Evolutionary conservation across 352 stramenopile species (phyloP), one percentile per base, ranked within the genome.

Genomic region (Globisporangium radiosum): DNA sequence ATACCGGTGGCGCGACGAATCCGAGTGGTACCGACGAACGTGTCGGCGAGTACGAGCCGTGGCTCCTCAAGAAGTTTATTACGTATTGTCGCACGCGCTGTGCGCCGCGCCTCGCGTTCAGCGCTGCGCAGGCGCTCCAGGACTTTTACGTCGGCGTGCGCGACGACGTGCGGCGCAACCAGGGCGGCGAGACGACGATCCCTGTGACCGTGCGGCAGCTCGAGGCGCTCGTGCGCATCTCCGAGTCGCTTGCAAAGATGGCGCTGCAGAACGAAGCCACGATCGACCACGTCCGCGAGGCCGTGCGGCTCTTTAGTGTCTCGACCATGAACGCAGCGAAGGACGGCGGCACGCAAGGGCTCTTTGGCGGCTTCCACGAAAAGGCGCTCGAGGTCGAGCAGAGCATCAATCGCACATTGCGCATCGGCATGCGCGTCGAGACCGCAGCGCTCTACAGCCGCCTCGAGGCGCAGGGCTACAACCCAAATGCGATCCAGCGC

Each of bases 241-340:
- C 93, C 0, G 97, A 99, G 73, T 96, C 92, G 15, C 74, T 99
- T 42, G 97, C 97, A 13, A 68, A 96, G 52, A 71, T 99, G 19
- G 94, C 99, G 69, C 85, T 98, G 51, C 96, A 94, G 52, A 85
- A 98, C 42, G 69, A 80, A 3, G 96, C 99, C 49, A 63, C 85
- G 33, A 74, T 96, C 17, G 71, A 77, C 25, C 97, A 98, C 72
- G 96, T 99, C 17, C 75, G 97, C 55, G 96, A 99, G 71, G 97
- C 97, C 0, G 99, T 98, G 63, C 85, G 97, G 0, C 69, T 99
- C 5, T 72, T 99, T 19, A 95, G 96, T 68, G 99, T 98, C 64
- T 98, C 88, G 45, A 99, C 99, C 63, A 99, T 99, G 65, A 93
- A 98, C 78, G 97, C 97, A 0, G 97, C 97, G 47, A 90, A 96